phyloP scores from a whole-genome alignment of 108 stramenopile species.

The Skeletonema tropicum region DNA sequence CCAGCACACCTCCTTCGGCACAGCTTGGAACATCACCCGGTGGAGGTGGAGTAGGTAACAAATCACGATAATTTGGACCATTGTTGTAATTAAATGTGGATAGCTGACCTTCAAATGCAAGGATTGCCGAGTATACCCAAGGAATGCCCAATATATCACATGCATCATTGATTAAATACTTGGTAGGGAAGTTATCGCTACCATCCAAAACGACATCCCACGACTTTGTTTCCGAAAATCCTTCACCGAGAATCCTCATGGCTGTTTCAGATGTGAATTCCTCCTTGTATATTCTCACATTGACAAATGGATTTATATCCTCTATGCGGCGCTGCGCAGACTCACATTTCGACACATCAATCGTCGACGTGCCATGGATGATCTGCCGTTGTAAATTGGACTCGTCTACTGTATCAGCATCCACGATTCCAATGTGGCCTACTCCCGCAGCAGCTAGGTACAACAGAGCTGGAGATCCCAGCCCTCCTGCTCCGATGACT shows the following conservation, averaged over 20 bases:
- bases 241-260: constrained; percentile 61
- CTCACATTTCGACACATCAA: constrained; percentile 82
- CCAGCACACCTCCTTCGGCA: constrained; percentile 95
- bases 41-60: constrained; percentile 90
- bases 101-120: constrained; percentile 94
- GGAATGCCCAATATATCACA: constrained; percentile 83
- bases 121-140: constrained; percentile 91
- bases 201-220: constrained; percentile 92
- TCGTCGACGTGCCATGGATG: constrained; percentile 85
- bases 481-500: constrained; percentile 95
- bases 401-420: constrained; percentile 92
- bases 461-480: constrained; percentile 89
- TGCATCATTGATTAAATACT: constrained; percentile 95
- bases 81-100: constrained; percentile 80
- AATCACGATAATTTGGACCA: constrained; percentile 90
- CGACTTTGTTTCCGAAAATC: constrained; percentile 50
- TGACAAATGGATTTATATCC: constrained; percentile 86
- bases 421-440: constrained; percentile 89
- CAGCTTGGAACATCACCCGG: constrained; percentile 93
- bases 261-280: constrained; percentile 85
- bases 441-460: constrained; percentile 97
- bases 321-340: constrained; percentile 72
- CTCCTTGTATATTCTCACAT: constrained; percentile 70
- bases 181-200: constrained; percentile 95
- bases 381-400: constrained; percentile 97